These are phyloP conservation scores for Pseudogymnoascus sp. DNA, from an alignment of 2,329 filamentous ascomycete species.

Conservation along the genomic window DNA sequence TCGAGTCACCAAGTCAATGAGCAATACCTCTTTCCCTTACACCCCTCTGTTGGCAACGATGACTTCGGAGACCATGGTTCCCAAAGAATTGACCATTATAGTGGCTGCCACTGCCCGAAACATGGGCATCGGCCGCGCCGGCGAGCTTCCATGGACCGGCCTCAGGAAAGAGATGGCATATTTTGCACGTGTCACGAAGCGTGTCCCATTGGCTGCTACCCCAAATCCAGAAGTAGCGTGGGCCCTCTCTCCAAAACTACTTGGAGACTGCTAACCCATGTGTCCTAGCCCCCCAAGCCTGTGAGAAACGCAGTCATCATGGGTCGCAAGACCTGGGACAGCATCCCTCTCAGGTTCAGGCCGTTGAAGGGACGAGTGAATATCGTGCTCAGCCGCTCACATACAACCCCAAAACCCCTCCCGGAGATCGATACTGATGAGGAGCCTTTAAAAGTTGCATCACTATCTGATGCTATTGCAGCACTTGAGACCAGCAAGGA, in stretches of 20 bases:
- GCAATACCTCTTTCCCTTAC: not conserved
- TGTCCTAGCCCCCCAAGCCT: not conserved
- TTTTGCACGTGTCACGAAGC: conserved; percentile 82
- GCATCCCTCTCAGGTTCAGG: conserved; percentile 68
- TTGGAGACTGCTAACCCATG: conserved; percentile 5
- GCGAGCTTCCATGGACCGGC: conserved; percentile 79
- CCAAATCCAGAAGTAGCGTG: not conserved
- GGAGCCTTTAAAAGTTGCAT: conserved; percentile 48
- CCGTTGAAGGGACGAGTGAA: conserved; percentile 76
- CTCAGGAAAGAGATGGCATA: conserved; percentile 90
- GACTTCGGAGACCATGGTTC: conserved; percentile 10
- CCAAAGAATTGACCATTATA: conserved; percentile 68
- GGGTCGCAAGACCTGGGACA: conserved; percentile 96
- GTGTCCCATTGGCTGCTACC: conserved; percentile 35
- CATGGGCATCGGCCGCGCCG: conserved; percentile 79
- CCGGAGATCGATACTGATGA: conserved; percentile 17
- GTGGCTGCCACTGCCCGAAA: conserved; percentile 77
- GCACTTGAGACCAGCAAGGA: conserved; percentile 19
- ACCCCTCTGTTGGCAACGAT: not conserved
- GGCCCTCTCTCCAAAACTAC: conserved; percentile 8
- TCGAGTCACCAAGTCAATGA: not conserved
- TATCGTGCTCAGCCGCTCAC: conserved; percentile 63
- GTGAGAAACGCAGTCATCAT: conserved; percentile 76
- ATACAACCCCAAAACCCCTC: conserved; percentile 17
- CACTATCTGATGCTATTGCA: conserved; percentile 49